Evolutionary conservation across 345 rosid species (phyloP).

Genomic region (Reutealis trisperma): DNA sequence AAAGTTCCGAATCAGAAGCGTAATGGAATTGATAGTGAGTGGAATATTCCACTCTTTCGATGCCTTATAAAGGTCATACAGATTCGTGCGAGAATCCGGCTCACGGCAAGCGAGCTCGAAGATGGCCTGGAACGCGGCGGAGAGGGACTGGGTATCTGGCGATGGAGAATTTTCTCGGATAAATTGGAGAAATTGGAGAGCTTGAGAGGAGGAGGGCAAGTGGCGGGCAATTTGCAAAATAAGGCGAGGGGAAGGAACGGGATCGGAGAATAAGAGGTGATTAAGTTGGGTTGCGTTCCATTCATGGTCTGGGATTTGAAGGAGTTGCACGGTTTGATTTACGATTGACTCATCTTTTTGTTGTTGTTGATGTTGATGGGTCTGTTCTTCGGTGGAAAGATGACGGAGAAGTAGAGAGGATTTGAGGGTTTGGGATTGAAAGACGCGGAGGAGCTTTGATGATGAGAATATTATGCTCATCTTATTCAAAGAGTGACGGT

Average conservation of each 20-base stretch:
- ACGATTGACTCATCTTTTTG: slow-evolving; percentile 29
- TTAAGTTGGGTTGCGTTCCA: slow-evolving; percentile 54
- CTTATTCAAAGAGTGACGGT: background rate
- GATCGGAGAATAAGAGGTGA: slow-evolving; percentile 43
- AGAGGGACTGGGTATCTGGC: slow-evolving; percentile 33
- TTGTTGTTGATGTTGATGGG: slow-evolving; percentile 13
- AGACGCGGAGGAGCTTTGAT: slow-evolving; percentile 26
- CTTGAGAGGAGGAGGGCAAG: slow-evolving; percentile 51
- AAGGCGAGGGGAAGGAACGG: slow-evolving; percentile 33
- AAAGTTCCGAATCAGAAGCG: slow-evolving; percentile 50
- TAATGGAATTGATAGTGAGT: slow-evolving; percentile 43
- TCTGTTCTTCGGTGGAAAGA: slow-evolving; percentile 33
- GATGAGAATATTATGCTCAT: slow-evolving; percentile 30
- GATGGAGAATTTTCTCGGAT: slow-evolving; percentile 37
- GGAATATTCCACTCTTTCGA: slow-evolving; percentile 54
- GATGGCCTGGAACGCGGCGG: slow-evolving; percentile 56
- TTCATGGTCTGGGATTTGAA: slow-evolving; percentile 47
- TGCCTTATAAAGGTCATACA: slow-evolving; percentile 45
- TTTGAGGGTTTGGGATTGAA: background rate
- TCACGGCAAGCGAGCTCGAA: slow-evolving; percentile 56
- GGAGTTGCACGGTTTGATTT: slow-evolving; percentile 42
- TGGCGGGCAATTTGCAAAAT: slow-evolving; percentile 53
- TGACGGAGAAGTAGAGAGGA: slow-evolving; percentile 20
- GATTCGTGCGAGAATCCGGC: slow-evolving; percentile 30
- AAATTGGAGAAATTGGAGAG: slow-evolving; percentile 58